Evolutionary conservation across 2,329 filamentous ascomycete species (phyloP).

Genomic region (Dichotomopilus funicola): DNA sequence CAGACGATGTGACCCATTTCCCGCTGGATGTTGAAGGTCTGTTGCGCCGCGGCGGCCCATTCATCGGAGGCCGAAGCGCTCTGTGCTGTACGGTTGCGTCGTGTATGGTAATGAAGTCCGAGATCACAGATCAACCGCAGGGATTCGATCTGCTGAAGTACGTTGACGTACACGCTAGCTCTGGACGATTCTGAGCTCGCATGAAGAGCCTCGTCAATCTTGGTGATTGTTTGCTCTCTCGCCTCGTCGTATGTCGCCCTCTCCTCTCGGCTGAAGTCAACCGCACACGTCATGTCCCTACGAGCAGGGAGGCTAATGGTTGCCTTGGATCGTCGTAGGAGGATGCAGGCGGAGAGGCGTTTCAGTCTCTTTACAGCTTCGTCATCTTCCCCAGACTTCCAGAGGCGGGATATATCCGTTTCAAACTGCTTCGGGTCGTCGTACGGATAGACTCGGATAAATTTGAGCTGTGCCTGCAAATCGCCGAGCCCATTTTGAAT

Average conservation of each 20-base stretch:
- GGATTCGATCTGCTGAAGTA: slow-evolving; percentile 39
- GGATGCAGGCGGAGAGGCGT: slow-evolving; percentile 31
- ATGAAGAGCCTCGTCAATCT: slow-evolving; percentile 29
- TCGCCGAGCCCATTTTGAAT: slow-evolving; percentile 42
- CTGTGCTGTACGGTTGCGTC: slow-evolving; percentile 21
- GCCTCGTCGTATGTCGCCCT: slow-evolving; percentile 31
- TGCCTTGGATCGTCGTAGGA: slow-evolving; percentile 35
- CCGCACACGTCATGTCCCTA: slow-evolving; percentile 27
- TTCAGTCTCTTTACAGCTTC: slow-evolving; percentile 36
- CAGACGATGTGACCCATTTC: slow-evolving; percentile 22
- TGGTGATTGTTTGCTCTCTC: slow-evolving; percentile 24
- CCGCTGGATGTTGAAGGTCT: slow-evolving; percentile 29
- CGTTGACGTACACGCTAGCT: slow-evolving; percentile 31
- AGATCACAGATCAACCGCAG: slow-evolving; percentile 42
- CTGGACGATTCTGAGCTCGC: slow-evolving; percentile 6
- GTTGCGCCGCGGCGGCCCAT: slow-evolving; percentile 26
- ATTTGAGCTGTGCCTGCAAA: slow-evolving; percentile 37
- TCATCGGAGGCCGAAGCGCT: neutral
- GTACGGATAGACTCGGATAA: slow-evolving; percentile 38
- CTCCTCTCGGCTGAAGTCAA: slow-evolving; percentile 35
- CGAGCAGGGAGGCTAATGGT: slow-evolving; percentile 35
- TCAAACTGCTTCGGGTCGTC: slow-evolving; percentile 34
- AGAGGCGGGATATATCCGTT: slow-evolving; percentile 31
- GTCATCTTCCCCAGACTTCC: slow-evolving; percentile 33
- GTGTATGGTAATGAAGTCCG: slow-evolving; percentile 33